Evolutionary conservation across 1,284 basidiomycete species (phyloP), one percentile per base, ranked within the genome.

Genomic region (Malassezia slooffiae): DNA sequence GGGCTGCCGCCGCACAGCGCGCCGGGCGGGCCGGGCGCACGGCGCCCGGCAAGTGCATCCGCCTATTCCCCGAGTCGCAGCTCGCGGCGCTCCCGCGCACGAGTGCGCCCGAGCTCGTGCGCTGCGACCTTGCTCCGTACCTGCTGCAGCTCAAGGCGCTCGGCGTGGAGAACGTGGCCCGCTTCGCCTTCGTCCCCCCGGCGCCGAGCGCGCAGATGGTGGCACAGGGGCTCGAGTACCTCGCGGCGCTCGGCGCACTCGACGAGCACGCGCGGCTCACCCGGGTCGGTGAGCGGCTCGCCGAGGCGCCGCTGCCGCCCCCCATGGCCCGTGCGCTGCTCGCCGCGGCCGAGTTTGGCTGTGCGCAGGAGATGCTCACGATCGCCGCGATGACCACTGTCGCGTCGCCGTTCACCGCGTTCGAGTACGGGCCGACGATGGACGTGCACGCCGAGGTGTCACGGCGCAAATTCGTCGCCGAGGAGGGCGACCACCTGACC

Each of bases 401-500:
- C 17, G 43, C 45, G 2, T 17, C 50, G 9, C 62, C 59, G 2
- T 69, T 67, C 34, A n/a, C 29, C 28, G 29, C 26, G 20, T 29
- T 27, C 34, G 38, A 41, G 16, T 31, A 30, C 24, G 32, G 33
- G 23, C 27, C 45, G 3, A 17, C 38, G 34, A 36, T 35, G 24
- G 45, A 42, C 17, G 47, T 53, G 9, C 50, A 47, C 0, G 52
- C 62, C 13, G 84, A 88, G 13, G 72, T 97, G 8, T 86, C 91
- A 69, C 76, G 86, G 37, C 75, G 91, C 41, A 91, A 93, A 63
- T 97, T 97, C 60, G 91, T 87, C 0, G 88, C 89, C 0, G 86
- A 93, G 70, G 90, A 99, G 78, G 93, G 93, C 55, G 90, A 96
- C 64, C 86, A 91, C 67, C 72, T 95, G 5, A 95, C 89, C 2